Percentiles rank a stretch among this genome's conserved stretches.
Conservation (phyloP, 2,329 filamentous ascomycete genomes). For the Aspergillus intermedius region DNA sequence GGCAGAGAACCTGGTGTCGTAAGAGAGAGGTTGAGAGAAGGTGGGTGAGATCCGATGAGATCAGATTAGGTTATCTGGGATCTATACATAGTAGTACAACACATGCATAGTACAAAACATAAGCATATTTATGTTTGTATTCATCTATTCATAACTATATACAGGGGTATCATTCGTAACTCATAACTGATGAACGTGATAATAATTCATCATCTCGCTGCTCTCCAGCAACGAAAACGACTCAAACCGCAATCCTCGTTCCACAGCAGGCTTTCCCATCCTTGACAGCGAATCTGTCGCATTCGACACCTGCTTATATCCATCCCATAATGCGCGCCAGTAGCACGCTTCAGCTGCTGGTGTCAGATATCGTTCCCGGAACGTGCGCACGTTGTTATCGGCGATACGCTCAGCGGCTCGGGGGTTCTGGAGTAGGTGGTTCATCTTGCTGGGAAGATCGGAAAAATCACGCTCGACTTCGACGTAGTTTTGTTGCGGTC, state of each 20-base stretch:
- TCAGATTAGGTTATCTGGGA: no score
- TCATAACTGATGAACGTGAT: background rate
- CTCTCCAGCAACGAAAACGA: conserved; percentile 15
- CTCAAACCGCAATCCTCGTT: conserved; percentile 13
- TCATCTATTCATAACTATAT: background rate
- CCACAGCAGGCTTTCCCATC: background rate
- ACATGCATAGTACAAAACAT: no score
- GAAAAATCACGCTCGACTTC: conserved; percentile 45
- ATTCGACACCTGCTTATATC: conserved; percentile 9
- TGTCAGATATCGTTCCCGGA: conserved; percentile 42
- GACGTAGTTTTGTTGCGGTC: conserved; percentile 39
- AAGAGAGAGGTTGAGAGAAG: no score
- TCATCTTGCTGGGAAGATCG: conserved; percentile 38
- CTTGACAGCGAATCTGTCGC: background rate
- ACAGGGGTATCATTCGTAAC: background rate
- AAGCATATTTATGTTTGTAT: no score
- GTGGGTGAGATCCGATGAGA: no score
- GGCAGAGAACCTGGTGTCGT: no score
- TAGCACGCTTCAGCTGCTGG: conserved; percentile 44
- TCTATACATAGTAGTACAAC: no score
- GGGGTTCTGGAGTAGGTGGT: conserved; percentile 28
- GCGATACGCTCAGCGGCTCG: conserved; percentile 37
- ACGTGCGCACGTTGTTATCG: conserved; percentile 34
- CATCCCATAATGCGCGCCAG: conserved; percentile 37
- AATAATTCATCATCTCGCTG: conserved; percentile 8